Base-by-base conservation (phyloP, 139 green algal genomes). In the Coelastrella sp. region DNA sequence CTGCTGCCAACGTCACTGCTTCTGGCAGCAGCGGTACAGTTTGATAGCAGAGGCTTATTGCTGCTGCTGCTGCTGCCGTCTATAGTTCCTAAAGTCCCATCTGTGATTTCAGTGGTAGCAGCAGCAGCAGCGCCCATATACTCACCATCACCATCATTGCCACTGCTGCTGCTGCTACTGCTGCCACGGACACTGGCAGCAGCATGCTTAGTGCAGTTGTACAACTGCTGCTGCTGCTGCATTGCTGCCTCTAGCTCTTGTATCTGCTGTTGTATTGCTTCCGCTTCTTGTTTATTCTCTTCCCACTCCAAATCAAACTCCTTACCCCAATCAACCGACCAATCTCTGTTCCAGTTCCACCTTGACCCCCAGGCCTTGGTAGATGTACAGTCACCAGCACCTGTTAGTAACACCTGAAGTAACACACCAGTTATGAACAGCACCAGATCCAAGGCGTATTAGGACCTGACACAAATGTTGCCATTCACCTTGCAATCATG, bases 271-370 rank as follows among this genome's bases (percentile, higher is more conserved):
- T 82, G 45, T 35, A 82, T 72, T 25, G 5, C 37, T 40, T 37
- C 75, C 37, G 75, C 75, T 17, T 64, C 75, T 69, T 82, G 17
- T 35, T 59, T 53, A n/a, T 82, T 82, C 0, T 82, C 51, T 25
- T 51, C 23, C 75, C 75, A 82, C 27, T 82, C 75, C 23, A 41
- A 4, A 32, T 82, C 75, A 57, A 82, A 82, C 5, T 82, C 75
- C 25, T 82, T 82, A 38, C 75, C 75, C 75, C 75, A 82, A 25
- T 82, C 51, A 7, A 45, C 5, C 5, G 75, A 82, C 75, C 75
- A 82, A 60, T 82, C 75, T 38, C 41, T 59, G 4, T 25, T 38
- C 75, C 75, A 82, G 19, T 69, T 27, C 75, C 75, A 82, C 4
- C 71, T 71, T 34, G 50, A 71, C 11, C 75, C 75, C 75, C 75